A percentile compares a stretch with the other conserved stretches of the same genome.
Evolutionary conservation across 169 alveolate genomes (phyloP).

Genomic region (Cytauxzoon felis): DNA sequence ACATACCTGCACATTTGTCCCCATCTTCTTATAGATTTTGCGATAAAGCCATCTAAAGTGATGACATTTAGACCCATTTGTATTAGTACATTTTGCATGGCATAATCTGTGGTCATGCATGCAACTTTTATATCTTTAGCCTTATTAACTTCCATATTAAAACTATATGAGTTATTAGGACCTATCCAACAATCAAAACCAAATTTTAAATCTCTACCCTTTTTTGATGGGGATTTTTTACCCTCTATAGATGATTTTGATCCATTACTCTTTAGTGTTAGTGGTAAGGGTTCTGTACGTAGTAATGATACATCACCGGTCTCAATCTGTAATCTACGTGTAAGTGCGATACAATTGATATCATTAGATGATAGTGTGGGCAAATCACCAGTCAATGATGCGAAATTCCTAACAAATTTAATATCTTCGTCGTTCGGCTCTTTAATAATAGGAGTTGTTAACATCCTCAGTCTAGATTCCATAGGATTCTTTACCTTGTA

Average conservation of each 20-base stretch:
- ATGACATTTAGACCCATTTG: slow-evolving; percentile 84
- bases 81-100: slow-evolving; percentile 86
- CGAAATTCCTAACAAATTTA: slow-evolving; percentile 74
- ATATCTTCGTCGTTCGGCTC: slow-evolving; percentile 74
- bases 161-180: slow-evolving; percentile 64
- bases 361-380: slow-evolving; percentile 79
- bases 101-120: slow-evolving; percentile 86
- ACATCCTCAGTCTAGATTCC: slow-evolving; percentile 35
- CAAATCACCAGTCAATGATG: slow-evolving; percentile 84
- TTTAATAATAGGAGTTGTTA: slow-evolving; percentile 49
- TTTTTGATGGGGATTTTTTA: slow-evolving; percentile 6
- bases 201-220: slow-evolving; percentile 21
- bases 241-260: not conserved
- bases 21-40: slow-evolving; percentile 82
- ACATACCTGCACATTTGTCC: slow-evolving; percentile 74
- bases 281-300: slow-evolving; percentile 56
- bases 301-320: slow-evolving; percentile 73
- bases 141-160: slow-evolving; percentile 35
- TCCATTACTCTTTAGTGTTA: slow-evolving; percentile 4
- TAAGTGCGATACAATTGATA: slow-evolving; percentile 82
- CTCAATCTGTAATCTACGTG: slow-evolving; percentile 70
- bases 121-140: slow-evolving; percentile 56
- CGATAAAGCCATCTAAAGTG: slow-evolving; percentile 81
- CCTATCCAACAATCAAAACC: slow-evolving; percentile 75
- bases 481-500: slow-evolving; percentile 45